Evolutionary conservation across 306 rosid genomes (phyloP).

Genomic region (Fragaria iinumae): DNA sequence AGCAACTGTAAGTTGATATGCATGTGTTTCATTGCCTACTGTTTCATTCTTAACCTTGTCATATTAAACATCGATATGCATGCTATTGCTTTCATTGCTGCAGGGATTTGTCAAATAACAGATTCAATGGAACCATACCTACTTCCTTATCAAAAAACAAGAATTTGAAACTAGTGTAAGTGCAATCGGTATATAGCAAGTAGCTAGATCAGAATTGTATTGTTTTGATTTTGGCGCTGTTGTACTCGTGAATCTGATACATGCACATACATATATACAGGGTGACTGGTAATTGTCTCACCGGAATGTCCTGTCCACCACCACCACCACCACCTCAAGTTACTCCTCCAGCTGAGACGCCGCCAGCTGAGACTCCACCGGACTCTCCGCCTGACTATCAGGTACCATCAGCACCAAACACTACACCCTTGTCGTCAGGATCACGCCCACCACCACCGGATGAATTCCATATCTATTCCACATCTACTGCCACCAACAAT

Average conservation of each 20-base stretch:
- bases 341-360: not conserved
- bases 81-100: not conserved
- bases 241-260: not conserved
- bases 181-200: not conserved
- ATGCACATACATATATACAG: not conserved
- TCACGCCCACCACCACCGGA: not conserved
- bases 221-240: not conserved
- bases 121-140: conserved; percentile 25
- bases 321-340: conserved; percentile 10
- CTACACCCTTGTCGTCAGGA: not conserved
- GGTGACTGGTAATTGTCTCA: conserved; percentile 16
- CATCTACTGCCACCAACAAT: not conserved
- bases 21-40: not conserved
- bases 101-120: conserved; percentile 23
- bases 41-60: not conserved
- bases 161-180: conserved; percentile 15
- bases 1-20: conserved; percentile 12
- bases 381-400: not conserved
- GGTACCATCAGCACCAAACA: not conserved
- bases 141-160: conserved; percentile 1
- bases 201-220: not conserved
- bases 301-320: conserved; percentile 24
- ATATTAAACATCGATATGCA: not conserved
- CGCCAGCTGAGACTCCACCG: not conserved
- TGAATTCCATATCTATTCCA: not conserved